Conservation (phyloP, 805 yeast genomes). For the Barnettozyma sucrosica region DNA sequence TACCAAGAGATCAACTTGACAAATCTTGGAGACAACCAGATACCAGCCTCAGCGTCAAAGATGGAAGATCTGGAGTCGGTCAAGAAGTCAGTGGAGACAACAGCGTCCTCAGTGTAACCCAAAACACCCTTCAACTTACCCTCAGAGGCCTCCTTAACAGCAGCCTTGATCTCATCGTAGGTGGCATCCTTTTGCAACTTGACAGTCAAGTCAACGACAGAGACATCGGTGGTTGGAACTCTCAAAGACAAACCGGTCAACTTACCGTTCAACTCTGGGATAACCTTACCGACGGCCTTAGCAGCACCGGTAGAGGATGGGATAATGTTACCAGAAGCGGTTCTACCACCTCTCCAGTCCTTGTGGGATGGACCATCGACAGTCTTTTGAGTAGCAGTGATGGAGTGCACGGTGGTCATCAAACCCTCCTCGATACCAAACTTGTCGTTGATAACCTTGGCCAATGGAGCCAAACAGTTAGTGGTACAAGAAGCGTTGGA, state of each 20-base stretch:
- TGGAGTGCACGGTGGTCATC: slow-evolving; percentile 70
- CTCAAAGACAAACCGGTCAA: slow-evolving; percentile 70
- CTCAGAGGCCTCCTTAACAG: slow-evolving; percentile 52
- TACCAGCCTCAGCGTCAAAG: slow-evolving; percentile 67
- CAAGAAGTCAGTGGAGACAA: slow-evolving; percentile 65
- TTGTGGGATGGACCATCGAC: slow-evolving; percentile 75
- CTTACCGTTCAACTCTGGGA: slow-evolving; percentile 66
- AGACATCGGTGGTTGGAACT: slow-evolving; percentile 70
- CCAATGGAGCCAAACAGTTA: slow-evolving; percentile 70
- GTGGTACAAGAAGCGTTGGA: slow-evolving; percentile 74
- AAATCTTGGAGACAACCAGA: slow-evolving; percentile 63
- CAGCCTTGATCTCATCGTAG: slow-evolving; percentile 58
- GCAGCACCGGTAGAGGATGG: slow-evolving; percentile 78
- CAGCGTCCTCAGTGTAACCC: slow-evolving; percentile 68
- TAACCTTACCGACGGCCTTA: slow-evolving; percentile 70
- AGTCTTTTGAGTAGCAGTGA: slow-evolving; percentile 68
- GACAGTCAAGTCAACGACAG: slow-evolving; percentile 67
- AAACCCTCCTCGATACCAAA: slow-evolving; percentile 70
- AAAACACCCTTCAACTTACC: slow-evolving; percentile 56
- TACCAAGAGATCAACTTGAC: slow-evolving; percentile 69
- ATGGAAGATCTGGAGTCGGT: slow-evolving; percentile 57
- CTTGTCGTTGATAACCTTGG: slow-evolving; percentile 58
- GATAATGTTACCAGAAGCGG: slow-evolving; percentile 69
- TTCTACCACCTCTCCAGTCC: slow-evolving; percentile 80
- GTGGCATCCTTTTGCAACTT: slow-evolving; percentile 52